Evolutionary conservation across 139 green algal species (phyloP).

Genomic region (Auxenochlorella protothecoides): DNA sequence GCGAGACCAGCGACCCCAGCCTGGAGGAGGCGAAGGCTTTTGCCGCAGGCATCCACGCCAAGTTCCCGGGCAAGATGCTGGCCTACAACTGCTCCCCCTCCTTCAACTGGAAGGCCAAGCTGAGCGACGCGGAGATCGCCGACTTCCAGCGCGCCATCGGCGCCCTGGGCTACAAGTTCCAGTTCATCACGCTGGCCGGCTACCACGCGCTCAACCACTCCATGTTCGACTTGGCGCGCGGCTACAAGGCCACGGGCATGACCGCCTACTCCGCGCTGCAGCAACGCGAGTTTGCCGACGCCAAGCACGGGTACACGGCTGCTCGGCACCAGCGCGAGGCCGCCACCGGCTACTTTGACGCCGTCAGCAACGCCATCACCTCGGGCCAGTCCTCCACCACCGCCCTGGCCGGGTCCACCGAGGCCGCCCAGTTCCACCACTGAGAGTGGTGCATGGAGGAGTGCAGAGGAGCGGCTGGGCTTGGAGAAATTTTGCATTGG

Average conservation of each 20-base stretch:
- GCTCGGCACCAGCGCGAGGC: constrained; percentile 28
- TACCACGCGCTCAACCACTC: constrained; percentile 76
- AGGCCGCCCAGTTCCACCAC: constrained; percentile 57
- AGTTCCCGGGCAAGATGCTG: constrained; percentile 78
- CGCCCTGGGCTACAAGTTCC: constrained; percentile 56
- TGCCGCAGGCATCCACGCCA: constrained; percentile 58
- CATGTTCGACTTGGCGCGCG: constrained; percentile 66
- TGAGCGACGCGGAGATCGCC: constrained; percentile 59
- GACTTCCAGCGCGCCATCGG: constrained; percentile 68
- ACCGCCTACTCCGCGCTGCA: constrained; percentile 70
- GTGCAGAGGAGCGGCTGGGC: too few relatives aligned
- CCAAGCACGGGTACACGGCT: constrained; percentile 49
- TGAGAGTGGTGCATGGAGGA: too few relatives aligned
- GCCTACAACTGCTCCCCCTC: constrained; percentile 87
- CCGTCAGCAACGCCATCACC: constrained; percentile 29
- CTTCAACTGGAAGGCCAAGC: constrained; percentile 88
- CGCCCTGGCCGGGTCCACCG: constrained; percentile 60
- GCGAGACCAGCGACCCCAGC: constrained; percentile 73
- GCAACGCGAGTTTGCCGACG: constrained; percentile 55
- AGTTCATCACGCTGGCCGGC: constrained; percentile 78
- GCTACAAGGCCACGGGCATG: constrained; percentile 63
- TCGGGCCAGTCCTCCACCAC: constrained; percentile 37
- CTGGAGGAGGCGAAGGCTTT: constrained; percentile 59
- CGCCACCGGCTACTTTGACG: constrained; percentile 73
- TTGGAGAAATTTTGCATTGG: too few relatives aligned